Evolutionary conservation across 208 protist genomes (phyloP).

Genomic region (Entamoeba invadens): DNA sequence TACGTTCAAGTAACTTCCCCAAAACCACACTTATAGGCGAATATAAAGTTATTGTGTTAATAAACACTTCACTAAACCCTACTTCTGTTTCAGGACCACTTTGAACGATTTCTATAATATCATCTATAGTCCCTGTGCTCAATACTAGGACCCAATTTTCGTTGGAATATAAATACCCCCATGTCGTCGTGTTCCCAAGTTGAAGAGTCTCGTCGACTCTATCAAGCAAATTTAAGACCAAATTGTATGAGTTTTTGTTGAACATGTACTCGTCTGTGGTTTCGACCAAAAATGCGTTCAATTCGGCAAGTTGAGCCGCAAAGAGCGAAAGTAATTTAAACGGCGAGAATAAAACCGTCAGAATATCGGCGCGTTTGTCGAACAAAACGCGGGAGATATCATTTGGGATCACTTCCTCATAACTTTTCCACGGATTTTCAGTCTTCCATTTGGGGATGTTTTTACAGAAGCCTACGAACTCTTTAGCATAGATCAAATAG

Average conservation of each 20-base stretch:
- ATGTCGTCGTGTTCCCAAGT: neutral
- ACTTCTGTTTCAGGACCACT: too few species aligned
- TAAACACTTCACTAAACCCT: neutral
- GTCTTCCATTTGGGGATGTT: neutral
- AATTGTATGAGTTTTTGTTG: neutral
- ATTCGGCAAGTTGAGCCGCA: neutral
- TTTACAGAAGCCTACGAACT: neutral
- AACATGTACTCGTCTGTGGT: neutral
- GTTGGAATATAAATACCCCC: neutral
- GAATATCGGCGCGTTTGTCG: neutral
- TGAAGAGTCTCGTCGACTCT: neutral
- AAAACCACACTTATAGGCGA: neutral
- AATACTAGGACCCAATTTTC: neutral
- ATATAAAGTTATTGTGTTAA: neutral
- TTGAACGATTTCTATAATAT: neutral
- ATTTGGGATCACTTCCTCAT: neutral
- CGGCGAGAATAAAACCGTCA: neutral
- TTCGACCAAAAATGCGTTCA: neutral
- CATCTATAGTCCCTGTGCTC: neutral
- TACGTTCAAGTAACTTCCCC: neutral
- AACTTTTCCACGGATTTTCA: neutral
- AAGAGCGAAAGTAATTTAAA: neutral
- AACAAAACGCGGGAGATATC: neutral
- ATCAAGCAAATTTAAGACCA: neutral
- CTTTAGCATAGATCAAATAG: neutral